Evolutionary conservation across 495 filamentous ascomycete genomes (phyloP).

Genomic region (Jackrogersella multiformis): DNA sequence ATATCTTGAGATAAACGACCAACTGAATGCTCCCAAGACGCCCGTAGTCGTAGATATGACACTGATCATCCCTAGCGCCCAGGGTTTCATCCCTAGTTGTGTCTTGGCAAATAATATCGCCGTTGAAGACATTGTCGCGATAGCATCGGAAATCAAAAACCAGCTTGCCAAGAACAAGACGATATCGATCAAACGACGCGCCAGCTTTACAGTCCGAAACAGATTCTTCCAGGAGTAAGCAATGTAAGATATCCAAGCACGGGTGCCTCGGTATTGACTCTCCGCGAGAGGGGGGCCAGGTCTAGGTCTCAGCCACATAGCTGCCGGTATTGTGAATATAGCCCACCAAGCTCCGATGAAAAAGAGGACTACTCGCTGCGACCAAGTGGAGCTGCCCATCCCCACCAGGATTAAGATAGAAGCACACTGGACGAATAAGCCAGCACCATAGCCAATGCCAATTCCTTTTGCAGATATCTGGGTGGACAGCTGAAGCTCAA

Average conservation of each 20-base stretch:
- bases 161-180: constrained; percentile 88
- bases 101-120: constrained; percentile 97
- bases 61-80: constrained; percentile 90
- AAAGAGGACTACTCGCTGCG: constrained; percentile 83
- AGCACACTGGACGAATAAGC: constrained; percentile 78
- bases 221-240: constrained; percentile 85
- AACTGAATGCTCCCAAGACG: constrained; percentile 87
- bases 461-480: constrained; percentile 89
- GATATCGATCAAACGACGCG: constrained; percentile 83
- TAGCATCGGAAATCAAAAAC: constrained; percentile 93
- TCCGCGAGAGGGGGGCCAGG: constrained; percentile 81
- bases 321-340: constrained; percentile 86
- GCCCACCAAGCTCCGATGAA: constrained; percentile 96
- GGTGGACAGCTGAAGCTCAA: constrained; percentile 78
- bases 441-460: constrained; percentile 88
- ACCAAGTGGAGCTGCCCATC: constrained; percentile 78
- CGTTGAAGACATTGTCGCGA: constrained; percentile 94
- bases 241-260: constrained; percentile 68
- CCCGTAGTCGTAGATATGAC: constrained; percentile 87
- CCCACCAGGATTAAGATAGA: constrained; percentile 75
- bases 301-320: constrained; percentile 87
- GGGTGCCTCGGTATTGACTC: constrained; percentile 35
- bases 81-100: constrained; percentile 85
- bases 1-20: constrained; percentile 76
- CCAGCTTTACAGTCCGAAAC: constrained; percentile 78